Base-by-base conservation (phyloP, 2,329 filamentous ascomycete species). In the Paecilomyces sp. region DNA sequence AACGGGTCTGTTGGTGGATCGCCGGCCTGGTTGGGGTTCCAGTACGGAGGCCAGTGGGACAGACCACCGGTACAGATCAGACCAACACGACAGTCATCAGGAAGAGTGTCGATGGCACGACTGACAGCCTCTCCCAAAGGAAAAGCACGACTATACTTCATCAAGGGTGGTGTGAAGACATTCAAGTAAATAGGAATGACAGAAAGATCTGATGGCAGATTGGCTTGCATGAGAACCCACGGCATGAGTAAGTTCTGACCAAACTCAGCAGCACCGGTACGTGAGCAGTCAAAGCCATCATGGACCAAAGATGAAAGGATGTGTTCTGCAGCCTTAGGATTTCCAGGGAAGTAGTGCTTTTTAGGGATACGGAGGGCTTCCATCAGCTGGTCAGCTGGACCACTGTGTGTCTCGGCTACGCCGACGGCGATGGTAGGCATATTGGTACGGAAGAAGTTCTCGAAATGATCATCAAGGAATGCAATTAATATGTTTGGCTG, bases 11-110 rank as follows among this genome's bases (percentile, higher is more conserved):
- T 34, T 2, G 67, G 68, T 9, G 66, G 64, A 34, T 65, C 64
- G 18, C 64, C 65, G 1, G 67, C 67, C 62, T 70, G 67, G 11
- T 53, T 57, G 9, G 66, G 66, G 53, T 58, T 68, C 68, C 68
- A 71, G 64, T 70, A 71, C 2, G 68, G 68, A 3, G 69, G 68
- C 67, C 68, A 71, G 56, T 71, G 68, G 1, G 68, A 71, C 6
- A 71, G 63, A n/a, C 67, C 67, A 13, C 67, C 65, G 2, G 67
- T 68, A 50, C 60, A 63, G 8, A 67, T 57, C 47, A 65, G 64
- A 15, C 62, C 62, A 1, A 56, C 55, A 11, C 31, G 30, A 41
- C 30, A 34, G 15, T 47, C 30, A 4, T 54, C 65, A 15, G 65
- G 63, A 12, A 65, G 56, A 12, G 53, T 57, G 56, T 70, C 63